A percentile compares a stretch with the other conserved stretches of the same genome.
These are phyloP conservation scores for Erysimum cheiranthoides DNA, from an alignment of 345 rosid genomes.

Conservation along the genomic window DNA sequence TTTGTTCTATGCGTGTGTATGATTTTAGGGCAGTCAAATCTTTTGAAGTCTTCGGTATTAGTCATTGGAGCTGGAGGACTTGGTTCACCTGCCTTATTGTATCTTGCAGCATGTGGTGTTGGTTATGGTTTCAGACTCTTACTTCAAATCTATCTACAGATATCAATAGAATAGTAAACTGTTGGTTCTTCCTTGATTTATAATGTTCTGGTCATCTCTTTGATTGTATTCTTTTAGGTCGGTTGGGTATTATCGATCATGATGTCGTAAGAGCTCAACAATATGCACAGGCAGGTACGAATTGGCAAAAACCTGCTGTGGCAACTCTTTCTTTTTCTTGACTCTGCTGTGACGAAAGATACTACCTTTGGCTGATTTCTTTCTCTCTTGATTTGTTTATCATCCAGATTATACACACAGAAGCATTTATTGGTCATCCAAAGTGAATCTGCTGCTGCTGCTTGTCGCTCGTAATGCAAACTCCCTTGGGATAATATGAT, in stretches of 20 bases:
- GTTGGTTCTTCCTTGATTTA: not conserved
- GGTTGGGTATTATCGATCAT: constrained; percentile 89
- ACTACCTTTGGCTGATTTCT: not conserved
- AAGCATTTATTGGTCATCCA: constrained; percentile 84
- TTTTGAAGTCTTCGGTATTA: constrained; percentile 76
- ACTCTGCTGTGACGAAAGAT: not conserved
- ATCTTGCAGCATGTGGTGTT: constrained; percentile 92
- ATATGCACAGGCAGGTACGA: constrained; percentile 97
- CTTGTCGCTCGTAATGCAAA: constrained; percentile 76
- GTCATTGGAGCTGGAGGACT: constrained; percentile 97
- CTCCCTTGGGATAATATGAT: constrained; percentile 1
- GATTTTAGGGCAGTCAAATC: constrained; percentile 72
- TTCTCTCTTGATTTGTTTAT: not conserved
- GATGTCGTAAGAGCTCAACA: constrained; percentile 95
- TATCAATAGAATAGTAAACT: constrained; percentile 1
- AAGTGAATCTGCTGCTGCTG: constrained; percentile 91
- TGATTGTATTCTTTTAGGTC: constrained; percentile 54
- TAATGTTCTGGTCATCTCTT: too few relatives aligned
- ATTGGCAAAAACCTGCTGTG: not conserved
- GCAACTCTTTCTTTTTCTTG: constrained; percentile 26
- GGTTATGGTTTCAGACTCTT: constrained; percentile 53
- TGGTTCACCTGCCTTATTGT: constrained; percentile 87
- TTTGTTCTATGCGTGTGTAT: constrained; percentile 17
- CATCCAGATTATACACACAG: constrained; percentile 90
- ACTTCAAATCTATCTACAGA: not conserved